Base-by-base conservation (phyloP, 352 stramenopile genomes). In the Globisporangium yorkense region DNA sequence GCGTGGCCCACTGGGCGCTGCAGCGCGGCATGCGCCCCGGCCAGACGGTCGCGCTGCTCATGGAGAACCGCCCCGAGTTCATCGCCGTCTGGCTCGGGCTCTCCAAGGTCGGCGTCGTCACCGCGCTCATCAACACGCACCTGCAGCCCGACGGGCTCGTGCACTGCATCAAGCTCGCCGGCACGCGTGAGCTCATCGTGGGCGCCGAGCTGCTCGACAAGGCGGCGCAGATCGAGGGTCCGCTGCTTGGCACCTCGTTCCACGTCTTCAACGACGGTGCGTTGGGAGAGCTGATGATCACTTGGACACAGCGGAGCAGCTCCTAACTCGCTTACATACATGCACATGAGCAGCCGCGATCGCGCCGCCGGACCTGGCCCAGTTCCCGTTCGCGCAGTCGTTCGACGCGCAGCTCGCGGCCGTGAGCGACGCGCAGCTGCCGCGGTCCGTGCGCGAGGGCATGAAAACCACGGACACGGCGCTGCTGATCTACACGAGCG, bases 31-130 rank as follows among this genome's bases (percentile, higher is more conserved):
- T 96, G 0, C 54, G 67, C 33, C 20, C 51, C 0, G 86, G 87
- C 33, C 71, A 95, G 54, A 92, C 78, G 5, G 81, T 91, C 31
- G 86, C 76, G 33, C 65, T 96, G 49, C 64, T 96, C 37, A 94
- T 95, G 80, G 78, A 91, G 62, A 96, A 96, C 68, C 73, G 85
- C 0, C 84, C 83, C 39, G 84, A 94, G 62, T 96, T 88, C 54
- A 61, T 96, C 31, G 57, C 87, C 24, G 68, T 84, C 15, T 96
- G 87, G 87, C 72, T 96, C 56, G 87, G 84, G 0, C 70, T 96
- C 47, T 55, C 80, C 59, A 96, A 96, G 67, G 66, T 90, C 44
- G 87, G 87, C 51, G 83, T 96, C 53, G 70, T 89, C 61, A 76
- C 75, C n/a, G 87, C 87, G 31, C 70, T 95, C 31, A 85, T 96